Evolutionary conservation across 169 alveolate species (phyloP).

Genomic region (Sarcocystis neurona): DNA sequence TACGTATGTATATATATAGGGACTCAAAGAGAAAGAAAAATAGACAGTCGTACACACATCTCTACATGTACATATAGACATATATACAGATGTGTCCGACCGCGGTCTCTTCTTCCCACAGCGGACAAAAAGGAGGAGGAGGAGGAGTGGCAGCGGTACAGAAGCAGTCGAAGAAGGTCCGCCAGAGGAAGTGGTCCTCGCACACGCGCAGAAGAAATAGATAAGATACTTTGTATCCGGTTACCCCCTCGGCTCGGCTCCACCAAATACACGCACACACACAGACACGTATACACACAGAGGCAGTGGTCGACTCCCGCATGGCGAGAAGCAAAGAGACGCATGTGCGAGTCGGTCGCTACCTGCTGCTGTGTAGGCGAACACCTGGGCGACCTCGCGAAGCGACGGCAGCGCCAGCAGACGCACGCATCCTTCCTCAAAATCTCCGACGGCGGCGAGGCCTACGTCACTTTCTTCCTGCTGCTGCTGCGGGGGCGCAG

Average conservation of each 20-base stretch:
- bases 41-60: background rate
- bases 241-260: too few relatives aligned
- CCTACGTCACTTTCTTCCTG: background rate
- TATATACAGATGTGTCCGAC: background rate
- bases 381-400: background rate
- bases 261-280: too few relatives aligned
- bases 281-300: background rate
- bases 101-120: background rate
- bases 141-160: background rate
- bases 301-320: background rate
- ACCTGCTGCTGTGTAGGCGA: background rate
- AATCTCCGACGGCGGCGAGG: conserved; percentile 43
- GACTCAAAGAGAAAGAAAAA: too few relatives aligned
- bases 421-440: conserved; percentile 26
- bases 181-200: background rate
- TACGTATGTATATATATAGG: background rate
- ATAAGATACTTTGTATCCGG: too few relatives aligned
- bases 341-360: background rate
- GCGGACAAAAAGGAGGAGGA: background rate
- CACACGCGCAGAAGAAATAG: background rate
- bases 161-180: background rate
- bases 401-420: conserved; percentile 45
- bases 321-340: background rate
- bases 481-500: background rate
- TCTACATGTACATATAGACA: background rate